Base-by-base conservation (phyloP, 768 basidiomycete genomes). In the Naganishia antarctica region DNA sequence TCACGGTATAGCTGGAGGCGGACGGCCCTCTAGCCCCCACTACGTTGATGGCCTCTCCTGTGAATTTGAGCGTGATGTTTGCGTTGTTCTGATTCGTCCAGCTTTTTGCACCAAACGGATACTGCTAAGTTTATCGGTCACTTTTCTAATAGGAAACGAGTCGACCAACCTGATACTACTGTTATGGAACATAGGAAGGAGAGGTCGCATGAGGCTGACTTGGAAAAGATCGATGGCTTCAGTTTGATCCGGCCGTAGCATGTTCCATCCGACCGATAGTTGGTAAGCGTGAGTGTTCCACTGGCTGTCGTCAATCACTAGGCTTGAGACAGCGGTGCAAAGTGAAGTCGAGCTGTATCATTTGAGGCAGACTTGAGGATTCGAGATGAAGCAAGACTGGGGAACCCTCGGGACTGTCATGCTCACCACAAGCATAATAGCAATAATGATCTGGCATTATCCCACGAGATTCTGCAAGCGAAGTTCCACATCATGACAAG, bases 231-330 rank as follows among this genome's bases (percentile, higher is more conserved):
- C 49, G 28, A 63, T 43, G 32, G 49, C 31, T 32, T 57, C 49
- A 3, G 28, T 45, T n/a, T 53, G 62, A 23, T 44, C 49, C 25
- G 62, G 62, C 11, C 62, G 49, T 26, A 50, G 41, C 62, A 63
- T 63, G 25, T 63, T 63, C 62, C 62, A 63, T 11, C 62, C 62
- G 5, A 31, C 43, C 18, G 48, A 50, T 8, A 63, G 49, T 41
- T 63, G 62, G 18, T 53, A 32, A 15, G 25, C 28, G 9, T 21
- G 26, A 1, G 62, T 63, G 50, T 57, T 63, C 62, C 62, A 63
- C 13, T 44, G 41, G 26, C 48, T 51, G 23, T 63, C 62, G 40
- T 63, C 62, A 9, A 63, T 53, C 7, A 63, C 49, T 25, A 60
- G 28, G 43, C 18, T 43, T 12, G n/a, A 13, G 23, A 23, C n/a